A percentile compares a stretch with the other conserved stretches of the same genome.
phyloP scores from a whole-genome alignment of 2,329 filamentous ascomycete genomes.

The Pseudogymnoascus sp. region DNA sequence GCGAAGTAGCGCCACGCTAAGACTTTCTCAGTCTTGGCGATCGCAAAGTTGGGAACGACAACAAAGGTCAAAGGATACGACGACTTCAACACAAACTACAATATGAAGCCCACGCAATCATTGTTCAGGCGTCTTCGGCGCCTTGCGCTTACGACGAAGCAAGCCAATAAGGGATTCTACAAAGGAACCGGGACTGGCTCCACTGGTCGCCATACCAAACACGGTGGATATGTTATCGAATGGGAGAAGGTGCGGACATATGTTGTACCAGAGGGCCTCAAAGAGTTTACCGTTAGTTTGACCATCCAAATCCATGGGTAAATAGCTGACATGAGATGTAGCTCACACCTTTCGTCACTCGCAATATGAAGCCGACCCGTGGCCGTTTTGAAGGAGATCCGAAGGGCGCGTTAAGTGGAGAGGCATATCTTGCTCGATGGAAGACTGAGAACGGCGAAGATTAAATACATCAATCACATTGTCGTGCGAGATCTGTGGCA shows the following conservation, averaged over 20 bases:
- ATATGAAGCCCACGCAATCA: slow-evolving; percentile 59
- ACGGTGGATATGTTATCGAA: slow-evolving; percentile 77
- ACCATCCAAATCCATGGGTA: background rate
- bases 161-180: slow-evolving; percentile 90
- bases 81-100: slow-evolving; percentile 6
- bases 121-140: slow-evolving; percentile 65
- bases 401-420: slow-evolving; percentile 52
- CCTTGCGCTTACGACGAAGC: slow-evolving; percentile 79
- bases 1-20: background rate
- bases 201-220: slow-evolving; percentile 76
- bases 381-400: slow-evolving; percentile 45
- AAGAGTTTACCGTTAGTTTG: slow-evolving; percentile 58
- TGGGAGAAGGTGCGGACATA: slow-evolving; percentile 86
- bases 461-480: slow-evolving; percentile 18
- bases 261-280: slow-evolving; percentile 62
- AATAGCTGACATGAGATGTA: slow-evolving; percentile 29
- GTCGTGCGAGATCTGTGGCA: background rate
- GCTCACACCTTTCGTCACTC: slow-evolving; percentile 73
- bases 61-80: background rate
- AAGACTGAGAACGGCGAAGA: slow-evolving; percentile 54
- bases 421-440: slow-evolving; percentile 56
- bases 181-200: slow-evolving; percentile 87
- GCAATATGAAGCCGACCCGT: slow-evolving; percentile 42
- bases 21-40: slow-evolving; percentile 6
- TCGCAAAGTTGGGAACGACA: slow-evolving; percentile 6